Conservation (phyloP, 139 green algal genomes). For the Haematococcus lacustris region DNA sequence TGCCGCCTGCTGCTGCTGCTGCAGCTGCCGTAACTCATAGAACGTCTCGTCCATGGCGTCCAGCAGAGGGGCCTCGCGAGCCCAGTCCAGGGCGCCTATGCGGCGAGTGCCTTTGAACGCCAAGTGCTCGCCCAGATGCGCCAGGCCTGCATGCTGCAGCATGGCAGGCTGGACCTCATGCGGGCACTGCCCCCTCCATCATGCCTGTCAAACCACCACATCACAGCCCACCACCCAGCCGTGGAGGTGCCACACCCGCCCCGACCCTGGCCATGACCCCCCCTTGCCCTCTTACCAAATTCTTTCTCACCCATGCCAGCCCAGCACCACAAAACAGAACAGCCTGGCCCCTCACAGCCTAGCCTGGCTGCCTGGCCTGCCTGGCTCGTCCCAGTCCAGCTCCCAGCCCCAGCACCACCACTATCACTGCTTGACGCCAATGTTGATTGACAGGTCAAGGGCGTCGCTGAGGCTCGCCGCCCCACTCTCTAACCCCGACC, state of each 20-base stretch:
- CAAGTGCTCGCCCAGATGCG: conserved; percentile 85
- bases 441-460: background rate
- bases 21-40: too few relatives aligned
- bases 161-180: background rate
- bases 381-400: too few relatives aligned
- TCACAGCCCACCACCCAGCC: background rate
- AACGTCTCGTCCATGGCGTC: conserved; percentile 68
- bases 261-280: background rate
- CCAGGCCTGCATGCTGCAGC: conserved; percentile 40
- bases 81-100: conserved; percentile 25
- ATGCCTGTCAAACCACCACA: background rate
- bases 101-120: conserved; percentile 58
- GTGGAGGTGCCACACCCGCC: background rate
- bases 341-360: too few relatives aligned
- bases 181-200: background rate
- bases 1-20: too few relatives aligned
- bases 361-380: too few relatives aligned
- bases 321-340: too few relatives aligned
- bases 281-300: background rate
- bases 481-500: background rate
- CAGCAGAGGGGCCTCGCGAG: conserved; percentile 39
- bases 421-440: background rate
- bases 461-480: background rate
- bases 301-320: background rate
- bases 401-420: background rate